phyloP scores from a whole-genome alignment of 2,329 filamentous ascomycete species.

The Alternaria postmessia region DNA sequence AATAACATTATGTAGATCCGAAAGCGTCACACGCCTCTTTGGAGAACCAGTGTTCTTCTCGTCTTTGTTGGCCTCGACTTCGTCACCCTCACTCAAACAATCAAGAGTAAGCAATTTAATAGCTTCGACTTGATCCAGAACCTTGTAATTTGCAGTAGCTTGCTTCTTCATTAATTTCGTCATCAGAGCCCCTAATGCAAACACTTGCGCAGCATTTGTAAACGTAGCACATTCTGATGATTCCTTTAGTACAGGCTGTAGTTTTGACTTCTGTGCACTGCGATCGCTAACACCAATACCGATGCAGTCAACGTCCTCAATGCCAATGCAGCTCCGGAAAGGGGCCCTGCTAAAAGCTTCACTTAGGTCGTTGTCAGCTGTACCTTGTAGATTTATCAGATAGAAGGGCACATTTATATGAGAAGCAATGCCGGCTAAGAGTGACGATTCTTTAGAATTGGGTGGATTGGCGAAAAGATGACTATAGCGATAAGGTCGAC shows the following conservation, averaged over 20 bases:
- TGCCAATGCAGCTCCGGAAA: conserved; percentile 15
- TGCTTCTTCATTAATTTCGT: conserved; percentile 1
- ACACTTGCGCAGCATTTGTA: not conserved
- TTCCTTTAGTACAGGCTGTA: not conserved
- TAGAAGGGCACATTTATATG: conserved; percentile 36
- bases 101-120: not conserved
- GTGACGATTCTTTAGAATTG: conserved; percentile 51
- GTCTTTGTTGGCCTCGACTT: not conserved
- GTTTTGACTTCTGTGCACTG: conserved; percentile 33
- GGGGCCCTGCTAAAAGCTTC: conserved; percentile 18
- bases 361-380: conserved; percentile 20
- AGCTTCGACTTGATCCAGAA: conserved; percentile 2
- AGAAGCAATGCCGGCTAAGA: conserved; percentile 49
- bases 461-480: not conserved
- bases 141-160: not conserved
- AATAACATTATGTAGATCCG: conserved; percentile 80
- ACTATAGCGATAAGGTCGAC: not conserved
- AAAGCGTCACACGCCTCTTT: conserved; percentile 58
- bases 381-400: conserved; percentile 31
- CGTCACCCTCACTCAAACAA: not conserved
- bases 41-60: not conserved
- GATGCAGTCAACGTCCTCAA: conserved; percentile 31
- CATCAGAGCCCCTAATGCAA: not conserved
- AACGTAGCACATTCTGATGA: not conserved
- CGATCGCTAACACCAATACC: conserved; percentile 14